Evolutionary conservation across 345 rosid species (phyloP).

Genomic region (Eucalyptus guilfoylei): DNA sequence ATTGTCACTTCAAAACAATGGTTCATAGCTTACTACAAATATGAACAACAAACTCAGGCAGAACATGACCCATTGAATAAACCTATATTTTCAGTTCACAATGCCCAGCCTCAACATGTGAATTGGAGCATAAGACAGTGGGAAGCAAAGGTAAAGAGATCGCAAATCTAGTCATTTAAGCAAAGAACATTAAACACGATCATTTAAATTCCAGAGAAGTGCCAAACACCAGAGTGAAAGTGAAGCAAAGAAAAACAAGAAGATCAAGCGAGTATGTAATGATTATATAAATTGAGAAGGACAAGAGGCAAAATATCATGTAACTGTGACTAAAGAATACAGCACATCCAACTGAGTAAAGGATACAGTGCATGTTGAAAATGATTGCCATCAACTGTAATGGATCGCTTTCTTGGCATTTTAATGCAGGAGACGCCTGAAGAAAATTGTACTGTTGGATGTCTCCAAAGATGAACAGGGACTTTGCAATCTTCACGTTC

Average conservation of each 20-base stretch:
- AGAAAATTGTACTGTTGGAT: conserved; percentile 1
- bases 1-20: background rate
- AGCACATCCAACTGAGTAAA: background rate
- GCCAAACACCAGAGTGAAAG: background rate
- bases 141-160: background rate
- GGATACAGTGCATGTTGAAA: conserved; percentile 58
- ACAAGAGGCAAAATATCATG: background rate
- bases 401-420: conserved; percentile 13
- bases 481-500: conserved; percentile 11
- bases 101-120: background rate
- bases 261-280: background rate
- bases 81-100: background rate
- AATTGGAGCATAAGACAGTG: background rate
- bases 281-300: background rate
- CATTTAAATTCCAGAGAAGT: background rate
- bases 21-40: background rate
- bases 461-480: conserved; percentile 33
- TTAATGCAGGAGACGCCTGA: conserved; percentile 55
- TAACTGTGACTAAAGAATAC: background rate
- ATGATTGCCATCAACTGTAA: background rate
- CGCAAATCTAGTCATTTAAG: background rate
- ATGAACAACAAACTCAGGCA: background rate
- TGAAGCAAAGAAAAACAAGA: background rate
- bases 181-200: background rate
- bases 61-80: background rate